Base-by-base conservation (phyloP, 257 asterid genomes). In the Plantago major region DNA sequence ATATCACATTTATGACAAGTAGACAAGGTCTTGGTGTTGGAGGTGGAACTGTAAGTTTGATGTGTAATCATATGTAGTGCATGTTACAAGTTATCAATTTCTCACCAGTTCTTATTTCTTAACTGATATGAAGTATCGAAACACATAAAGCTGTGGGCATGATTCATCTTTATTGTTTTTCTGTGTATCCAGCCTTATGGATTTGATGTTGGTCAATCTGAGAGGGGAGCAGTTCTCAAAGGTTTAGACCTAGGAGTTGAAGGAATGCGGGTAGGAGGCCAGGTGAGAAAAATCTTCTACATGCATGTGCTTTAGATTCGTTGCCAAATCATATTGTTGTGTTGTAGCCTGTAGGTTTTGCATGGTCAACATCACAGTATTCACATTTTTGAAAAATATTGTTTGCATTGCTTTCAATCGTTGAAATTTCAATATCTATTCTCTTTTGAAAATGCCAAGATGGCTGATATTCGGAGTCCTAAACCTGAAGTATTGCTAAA, bases 221-320 rank as follows among this genome's bases (percentile, higher is more conserved):
- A 84, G 71, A 85, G 87, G 67, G 95, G 99, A 66, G 48, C 69
- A 3, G 97, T 93, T 54, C 96, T 89, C 53, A 89, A 84, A 80
- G 99, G 99, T 64, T 73, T 93, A 48, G 99, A 93, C 78, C 69
- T 93, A 9, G 99, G 99, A 56, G 97, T 89, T 74, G 64, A 74
- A 83, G 99, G 97, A 81, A 92, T 92, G 99, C 74, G 84, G 11
- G 97, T 89, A 11, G 99, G 97, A 74, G 97, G 99, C 74, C 99
- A 92, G 97, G 97, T 87, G 57, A 75, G 76, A 63, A 67, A 38
- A 47, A 50, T 64, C 30, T 53, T 45, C 14, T 28, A 7, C 64
- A 60, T 67, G 40, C 57, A 46, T 58, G 19, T 65, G 6, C 18
- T 11, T n/a, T 11, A 10, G 40, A 5, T 33, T 33, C 6, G 38